Percentiles rank a stretch among this genome's conserved stretches.
These are phyloP conservation scores for Hirsutella minnesotensis DNA, from an alignment of 2,329 filamentous ascomycete species.

Conservation along the genomic window DNA sequence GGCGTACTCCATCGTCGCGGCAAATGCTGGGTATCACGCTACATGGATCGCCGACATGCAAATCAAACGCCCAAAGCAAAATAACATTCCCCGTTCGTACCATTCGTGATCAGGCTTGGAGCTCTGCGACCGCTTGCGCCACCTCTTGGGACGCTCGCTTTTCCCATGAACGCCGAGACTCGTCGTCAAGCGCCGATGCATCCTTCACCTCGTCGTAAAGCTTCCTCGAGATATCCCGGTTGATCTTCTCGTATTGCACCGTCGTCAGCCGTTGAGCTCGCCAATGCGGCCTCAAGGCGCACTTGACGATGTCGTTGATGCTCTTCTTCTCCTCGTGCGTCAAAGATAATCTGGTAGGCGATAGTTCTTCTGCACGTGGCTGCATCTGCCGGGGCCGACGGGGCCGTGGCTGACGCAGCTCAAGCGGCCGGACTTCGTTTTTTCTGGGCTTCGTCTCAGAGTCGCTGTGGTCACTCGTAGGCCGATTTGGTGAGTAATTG, in stretches of 20 bases:
- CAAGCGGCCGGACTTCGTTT: conserved; percentile 22
- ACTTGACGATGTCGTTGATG: conserved; percentile 79
- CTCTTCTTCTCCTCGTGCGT: conserved; percentile 77
- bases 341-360: conserved; percentile 53
- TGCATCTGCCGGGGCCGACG: conserved; percentile 29
- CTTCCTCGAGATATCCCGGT: conserved; percentile 76
- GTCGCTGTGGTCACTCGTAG: conserved; percentile 33
- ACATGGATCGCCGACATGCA: conserved; percentile 15
- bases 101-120: conserved; percentile 30
- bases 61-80: conserved; percentile 17
- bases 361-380: conserved; percentile 47
- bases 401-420: conserved; percentile 41
- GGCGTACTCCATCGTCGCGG: conserved; percentile 14
- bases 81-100: conserved; percentile 10
- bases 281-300: conserved; percentile 73
- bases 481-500: conserved; percentile 54
- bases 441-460: conserved; percentile 22
- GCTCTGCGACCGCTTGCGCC: conserved; percentile 53
- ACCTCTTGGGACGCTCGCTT: conserved; percentile 70
- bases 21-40: conserved; percentile 22
- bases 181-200: conserved; percentile 48
- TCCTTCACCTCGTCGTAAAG: conserved; percentile 62
- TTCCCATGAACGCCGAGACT: conserved; percentile 60
- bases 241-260: conserved; percentile 87
- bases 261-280: conserved; percentile 67